These are phyloP conservation scores for Phellopilus nigrolimitatus DNA, from an alignment of 1,284 basidiomycete species.

Conservation along the genomic window DNA sequence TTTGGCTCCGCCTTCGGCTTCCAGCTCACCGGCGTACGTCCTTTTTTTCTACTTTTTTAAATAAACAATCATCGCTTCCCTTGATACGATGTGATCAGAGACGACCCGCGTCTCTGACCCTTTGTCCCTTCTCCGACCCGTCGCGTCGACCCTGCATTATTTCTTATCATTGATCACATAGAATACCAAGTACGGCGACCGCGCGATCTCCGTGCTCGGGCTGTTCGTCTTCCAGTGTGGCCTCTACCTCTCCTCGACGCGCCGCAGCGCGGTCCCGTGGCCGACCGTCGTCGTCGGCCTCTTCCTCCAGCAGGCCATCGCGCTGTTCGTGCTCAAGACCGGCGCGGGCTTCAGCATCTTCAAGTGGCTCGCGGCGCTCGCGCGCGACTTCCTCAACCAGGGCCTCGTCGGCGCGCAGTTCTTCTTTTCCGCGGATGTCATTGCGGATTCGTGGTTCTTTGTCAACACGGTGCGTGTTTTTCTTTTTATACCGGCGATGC, in stretches of 20 bases:
- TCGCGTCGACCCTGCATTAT: neutral
- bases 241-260: constrained; percentile 61
- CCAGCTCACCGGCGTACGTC: constrained; percentile 48
- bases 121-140: too few relatives aligned
- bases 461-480: constrained; percentile 56
- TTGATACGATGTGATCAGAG: too few relatives aligned
- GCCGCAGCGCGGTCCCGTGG: constrained; percentile 66
- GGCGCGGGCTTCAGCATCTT: constrained; percentile 77
- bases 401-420: constrained; percentile 64
- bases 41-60: neutral
- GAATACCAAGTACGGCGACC: constrained; percentile 68
- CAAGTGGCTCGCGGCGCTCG: constrained; percentile 73
- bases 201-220: constrained; percentile 77
- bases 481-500: constrained; percentile 2
- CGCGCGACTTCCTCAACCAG: constrained; percentile 65
- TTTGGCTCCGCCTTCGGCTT: constrained; percentile 84
- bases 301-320: constrained; percentile 79
- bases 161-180: constrained; percentile 27
- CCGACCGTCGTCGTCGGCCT: constrained; percentile 80
- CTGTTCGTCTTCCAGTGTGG: constrained; percentile 71
- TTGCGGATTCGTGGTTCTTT: constrained; percentile 73
- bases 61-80: neutral
- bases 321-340: constrained; percentile 82
- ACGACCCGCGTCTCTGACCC: too few relatives aligned
- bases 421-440: constrained; percentile 68